Evolutionary conservation across 202 grass and related monocot species (phyloP).

Genomic region (Eragrostis tef): DNA sequence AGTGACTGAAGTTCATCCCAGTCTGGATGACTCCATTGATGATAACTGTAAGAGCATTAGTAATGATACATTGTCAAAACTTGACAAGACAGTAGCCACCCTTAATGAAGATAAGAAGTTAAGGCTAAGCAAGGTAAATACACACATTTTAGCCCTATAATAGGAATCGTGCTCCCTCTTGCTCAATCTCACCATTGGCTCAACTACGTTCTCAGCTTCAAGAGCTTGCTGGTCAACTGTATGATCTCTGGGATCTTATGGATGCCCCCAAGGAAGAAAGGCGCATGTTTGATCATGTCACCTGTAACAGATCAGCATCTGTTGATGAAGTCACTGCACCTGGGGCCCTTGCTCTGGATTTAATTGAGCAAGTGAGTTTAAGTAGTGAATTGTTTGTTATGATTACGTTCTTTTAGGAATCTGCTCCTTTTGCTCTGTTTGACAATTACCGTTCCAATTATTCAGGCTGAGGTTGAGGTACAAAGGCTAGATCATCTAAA

Average conservation of each 20-base stretch:
- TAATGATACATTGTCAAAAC: constrained; percentile 87
- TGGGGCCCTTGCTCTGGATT: constrained; percentile 86
- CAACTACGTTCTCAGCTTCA: constrained; percentile 73
- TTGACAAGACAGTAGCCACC: constrained; percentile 72
- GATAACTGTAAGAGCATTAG: constrained; percentile 84
- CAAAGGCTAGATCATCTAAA: constrained; percentile 94
- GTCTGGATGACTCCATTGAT: constrained; percentile 70
- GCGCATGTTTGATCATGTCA: constrained; percentile 86
- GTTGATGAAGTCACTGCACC: constrained; percentile 86
- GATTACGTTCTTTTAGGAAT: neutral
- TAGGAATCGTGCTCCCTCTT: neutral
- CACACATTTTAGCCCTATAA: constrained; percentile 4
- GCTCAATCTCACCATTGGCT: constrained; percentile 14
- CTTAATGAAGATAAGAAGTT: constrained; percentile 91
- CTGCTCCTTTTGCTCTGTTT: constrained; percentile 38
- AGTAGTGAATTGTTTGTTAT: constrained; percentile 27
- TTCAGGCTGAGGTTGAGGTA: constrained; percentile 93
- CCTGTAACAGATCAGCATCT: constrained; percentile 81
- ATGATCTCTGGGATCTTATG: constrained; percentile 99
- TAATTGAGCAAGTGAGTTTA: constrained; percentile 89
- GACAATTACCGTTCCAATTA: constrained; percentile 40
- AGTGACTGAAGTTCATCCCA: constrained; percentile 86
- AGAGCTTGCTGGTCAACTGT: constrained; percentile 89
- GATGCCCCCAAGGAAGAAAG: constrained; percentile 86
- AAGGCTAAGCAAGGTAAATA: constrained; percentile 74